phyloP scores from a whole-genome alignment of 2,329 filamentous ascomycete genomes.

The Penicillium oxalicum region DNA sequence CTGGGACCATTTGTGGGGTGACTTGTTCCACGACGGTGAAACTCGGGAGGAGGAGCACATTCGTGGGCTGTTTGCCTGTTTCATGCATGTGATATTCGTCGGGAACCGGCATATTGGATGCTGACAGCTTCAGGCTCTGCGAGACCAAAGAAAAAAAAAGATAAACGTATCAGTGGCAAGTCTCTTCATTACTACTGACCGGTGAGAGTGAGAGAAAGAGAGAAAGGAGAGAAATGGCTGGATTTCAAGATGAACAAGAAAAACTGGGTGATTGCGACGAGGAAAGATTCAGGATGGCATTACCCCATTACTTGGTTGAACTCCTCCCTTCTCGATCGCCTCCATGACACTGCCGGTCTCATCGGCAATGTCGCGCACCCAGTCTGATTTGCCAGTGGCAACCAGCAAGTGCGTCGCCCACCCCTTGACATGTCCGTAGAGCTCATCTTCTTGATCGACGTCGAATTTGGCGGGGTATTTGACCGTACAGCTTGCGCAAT shows the following conservation, averaged over 20 bases:
- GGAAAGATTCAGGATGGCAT: conserved; percentile 6
- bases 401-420: conserved; percentile 89
- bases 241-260: no score
- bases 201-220: background rate
- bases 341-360: conserved; percentile 83
- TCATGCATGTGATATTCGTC: conserved; percentile 53
- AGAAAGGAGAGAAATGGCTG: background rate
- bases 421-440: conserved; percentile 80
- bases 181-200: background rate
- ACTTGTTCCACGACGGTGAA: conserved; percentile 81
- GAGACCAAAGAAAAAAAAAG: background rate
- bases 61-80: conserved; percentile 61
- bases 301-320: conserved; percentile 41
- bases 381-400: conserved; percentile 92
- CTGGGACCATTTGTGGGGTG: conserved; percentile 65
- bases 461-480: conserved; percentile 68
- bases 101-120: conserved; percentile 82
- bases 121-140: conserved; percentile 81
- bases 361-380: conserved; percentile 81
- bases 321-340: conserved; percentile 52
- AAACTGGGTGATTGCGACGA: no score
- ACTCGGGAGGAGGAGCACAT: conserved; percentile 74
- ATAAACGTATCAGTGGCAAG: no score
- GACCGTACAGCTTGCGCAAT: conserved; percentile 76
- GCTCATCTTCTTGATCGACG: conserved; percentile 67